A percentile compares a stretch with the other conserved stretches of the same genome.
Conservation (phyloP, 768 basidiomycete species). For the Hydnomerulius pinastri region DNA sequence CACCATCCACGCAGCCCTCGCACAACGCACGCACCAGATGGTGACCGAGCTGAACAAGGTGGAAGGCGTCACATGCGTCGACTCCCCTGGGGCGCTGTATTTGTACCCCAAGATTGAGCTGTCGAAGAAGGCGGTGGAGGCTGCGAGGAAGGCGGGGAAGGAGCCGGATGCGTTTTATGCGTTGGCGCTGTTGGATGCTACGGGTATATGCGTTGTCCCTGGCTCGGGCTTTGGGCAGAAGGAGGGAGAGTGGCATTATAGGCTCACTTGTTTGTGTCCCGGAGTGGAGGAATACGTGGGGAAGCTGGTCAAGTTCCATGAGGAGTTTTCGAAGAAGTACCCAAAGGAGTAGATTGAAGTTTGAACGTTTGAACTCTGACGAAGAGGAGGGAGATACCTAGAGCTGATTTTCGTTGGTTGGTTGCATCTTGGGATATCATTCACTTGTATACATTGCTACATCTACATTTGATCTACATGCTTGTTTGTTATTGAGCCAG, state of each 20-base stretch:
- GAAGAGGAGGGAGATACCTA: too few species aligned
- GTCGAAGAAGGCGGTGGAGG: slow-evolving; percentile 69
- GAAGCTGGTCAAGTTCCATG: slow-evolving; percentile 78
- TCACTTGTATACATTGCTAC: background rate
- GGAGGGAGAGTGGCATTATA: slow-evolving; percentile 87
- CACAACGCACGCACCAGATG: slow-evolving; percentile 71
- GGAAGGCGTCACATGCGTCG: slow-evolving; percentile 87
- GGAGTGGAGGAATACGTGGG: slow-evolving; percentile 91
- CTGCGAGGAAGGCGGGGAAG: slow-evolving; percentile 71
- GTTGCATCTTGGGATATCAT: background rate
- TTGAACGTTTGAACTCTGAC: background rate
- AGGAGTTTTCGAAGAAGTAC: slow-evolving; percentile 57
- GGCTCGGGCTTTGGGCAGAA: slow-evolving; percentile 95
- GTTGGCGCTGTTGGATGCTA: slow-evolving; percentile 78
- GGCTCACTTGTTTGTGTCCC: slow-evolving; percentile 92
- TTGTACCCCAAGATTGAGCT: slow-evolving; percentile 85
- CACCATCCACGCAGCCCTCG: slow-evolving; percentile 73
- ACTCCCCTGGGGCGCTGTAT: slow-evolving; percentile 92
- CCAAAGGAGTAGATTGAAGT: slow-evolving; percentile 9
- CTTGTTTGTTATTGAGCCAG: background rate
- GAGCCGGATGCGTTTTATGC: slow-evolving; percentile 90
- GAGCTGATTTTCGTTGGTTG: too few species aligned
- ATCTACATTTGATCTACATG: background rate
- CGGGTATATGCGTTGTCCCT: slow-evolving; percentile 92
- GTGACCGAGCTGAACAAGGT: slow-evolving; percentile 76